Percentiles rank a stretch among this genome's conserved stretches.
Evolutionary conservation across 2,329 filamentous ascomycete species (phyloP).

Genomic region (Penicillium oxalicum): DNA sequence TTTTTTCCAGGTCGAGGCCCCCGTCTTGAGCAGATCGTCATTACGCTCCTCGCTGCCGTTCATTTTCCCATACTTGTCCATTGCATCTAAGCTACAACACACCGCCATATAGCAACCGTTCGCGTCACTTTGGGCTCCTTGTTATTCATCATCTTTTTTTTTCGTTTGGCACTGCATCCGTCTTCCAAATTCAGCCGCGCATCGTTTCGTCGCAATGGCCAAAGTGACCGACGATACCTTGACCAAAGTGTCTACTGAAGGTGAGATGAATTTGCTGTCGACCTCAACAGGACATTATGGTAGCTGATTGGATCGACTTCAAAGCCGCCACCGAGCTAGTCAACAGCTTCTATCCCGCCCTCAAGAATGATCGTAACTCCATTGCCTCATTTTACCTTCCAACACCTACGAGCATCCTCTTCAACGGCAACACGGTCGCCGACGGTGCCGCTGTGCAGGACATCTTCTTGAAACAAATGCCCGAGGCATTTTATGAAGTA

Average conservation of each 20-base stretch:
- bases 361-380: conserved; percentile 54
- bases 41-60: no score
- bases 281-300: neutral
- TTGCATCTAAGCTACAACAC: no score
- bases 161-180: no score
- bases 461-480: conserved; percentile 63
- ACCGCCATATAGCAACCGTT: no score
- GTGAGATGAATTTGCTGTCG: conserved; percentile 18
- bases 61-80: no score
- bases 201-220: conserved; percentile 23
- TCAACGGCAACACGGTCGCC: conserved; percentile 67
- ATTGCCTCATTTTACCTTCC: conserved; percentile 66
- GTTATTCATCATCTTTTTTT: no score
- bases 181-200: neutral
- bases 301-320: neutral
- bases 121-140: no score
- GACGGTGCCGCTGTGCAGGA: conserved; percentile 61
- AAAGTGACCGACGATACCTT: conserved; percentile 30
- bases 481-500: conserved; percentile 61
- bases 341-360: conserved; percentile 67
- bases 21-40: neutral
- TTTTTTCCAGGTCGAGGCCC: conserved; percentile 14
- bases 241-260: conserved; percentile 40
- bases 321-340: conserved; percentile 66
- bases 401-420: conserved; percentile 60